phyloP scores from a whole-genome alignment of 1,284 basidiomycete species.

The Mycena sp. region DNA sequence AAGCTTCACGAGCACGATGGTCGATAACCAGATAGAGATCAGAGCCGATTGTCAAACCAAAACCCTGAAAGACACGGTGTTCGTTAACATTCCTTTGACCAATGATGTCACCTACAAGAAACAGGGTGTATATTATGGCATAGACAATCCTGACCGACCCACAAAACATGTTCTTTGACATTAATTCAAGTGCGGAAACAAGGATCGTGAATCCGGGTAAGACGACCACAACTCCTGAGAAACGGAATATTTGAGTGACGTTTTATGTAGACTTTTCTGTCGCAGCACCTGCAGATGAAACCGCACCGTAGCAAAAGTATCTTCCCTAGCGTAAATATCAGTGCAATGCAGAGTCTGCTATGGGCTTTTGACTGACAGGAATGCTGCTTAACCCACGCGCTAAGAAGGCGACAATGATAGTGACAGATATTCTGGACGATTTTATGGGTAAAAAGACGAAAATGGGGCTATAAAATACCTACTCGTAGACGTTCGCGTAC shows the following conservation, averaged over 20 bases:
- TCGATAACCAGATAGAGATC: constrained; percentile 86
- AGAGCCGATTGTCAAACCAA: constrained; percentile 87
- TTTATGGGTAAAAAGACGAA: background rate
- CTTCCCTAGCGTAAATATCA: constrained; percentile 44
- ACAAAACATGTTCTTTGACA: constrained; percentile 84
- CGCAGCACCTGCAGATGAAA: constrained; percentile 70
- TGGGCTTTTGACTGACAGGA: constrained; percentile 38
- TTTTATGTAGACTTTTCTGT: background rate
- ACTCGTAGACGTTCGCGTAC: constrained; percentile 93
- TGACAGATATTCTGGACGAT: constrained; percentile 74
- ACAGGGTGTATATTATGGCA: constrained; percentile 88
- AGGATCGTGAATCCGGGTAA: constrained; percentile 83
- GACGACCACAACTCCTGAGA: constrained; percentile 71
- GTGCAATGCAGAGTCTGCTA: background rate
- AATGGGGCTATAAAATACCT: constrained; percentile 45
- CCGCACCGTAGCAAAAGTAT: constrained; percentile 86
- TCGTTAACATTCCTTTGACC: constrained; percentile 5
- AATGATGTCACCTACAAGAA: constrained; percentile 61
- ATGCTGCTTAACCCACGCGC: constrained; percentile 80
- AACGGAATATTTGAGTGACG: background rate
- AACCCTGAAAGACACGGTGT: constrained; percentile 60
- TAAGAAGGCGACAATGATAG: constrained; percentile 85
- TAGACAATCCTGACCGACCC: constrained; percentile 91
- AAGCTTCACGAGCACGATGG: constrained; percentile 63
- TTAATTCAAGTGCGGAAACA: constrained; percentile 80